Conservation (phyloP, 257 asterid species). For the Eustoma russellianum region DNA sequence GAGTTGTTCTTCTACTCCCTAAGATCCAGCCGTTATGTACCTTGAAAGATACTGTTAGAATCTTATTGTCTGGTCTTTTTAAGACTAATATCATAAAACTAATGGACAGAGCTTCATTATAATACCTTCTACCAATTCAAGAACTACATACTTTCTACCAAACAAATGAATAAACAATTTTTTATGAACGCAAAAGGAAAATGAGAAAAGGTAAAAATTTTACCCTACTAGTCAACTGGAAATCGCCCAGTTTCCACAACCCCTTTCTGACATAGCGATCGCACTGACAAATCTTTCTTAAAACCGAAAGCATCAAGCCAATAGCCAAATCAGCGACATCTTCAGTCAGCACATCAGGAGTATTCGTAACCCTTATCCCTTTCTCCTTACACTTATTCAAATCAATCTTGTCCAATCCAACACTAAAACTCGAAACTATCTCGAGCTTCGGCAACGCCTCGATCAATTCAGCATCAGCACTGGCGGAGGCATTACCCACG, state of each 20-base stretch:
- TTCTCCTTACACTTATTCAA: conserved; percentile 55
- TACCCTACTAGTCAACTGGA: conserved; percentile 64
- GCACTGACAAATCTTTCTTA: conserved; percentile 56
- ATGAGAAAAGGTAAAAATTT: not conserved
- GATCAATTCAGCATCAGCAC: conserved; percentile 47
- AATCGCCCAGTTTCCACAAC: conserved; percentile 51
- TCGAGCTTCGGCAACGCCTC: conserved; percentile 67
- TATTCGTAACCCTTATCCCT: conserved; percentile 79
- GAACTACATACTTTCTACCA: too few species aligned
- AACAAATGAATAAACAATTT: too few species aligned
- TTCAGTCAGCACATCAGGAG: conserved; percentile 85
- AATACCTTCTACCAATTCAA: too few species aligned
- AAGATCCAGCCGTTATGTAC: too few species aligned
- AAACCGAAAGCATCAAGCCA: conserved; percentile 56
- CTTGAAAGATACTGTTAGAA: too few species aligned
- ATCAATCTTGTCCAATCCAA: conserved; percentile 80
- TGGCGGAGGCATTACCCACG: conserved; percentile 44
- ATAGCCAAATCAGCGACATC: conserved; percentile 92
- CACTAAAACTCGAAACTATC: conserved; percentile 63
- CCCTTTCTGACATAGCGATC: conserved; percentile 64
- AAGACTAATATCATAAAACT: too few species aligned
- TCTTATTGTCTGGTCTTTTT: too few species aligned
- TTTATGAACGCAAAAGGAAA: too few species aligned
- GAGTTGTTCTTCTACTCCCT: too few species aligned
- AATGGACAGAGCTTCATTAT: too few species aligned